Conservation (phyloP, 768 basidiomycete genomes). For the Auricularia heimuer region DNA sequence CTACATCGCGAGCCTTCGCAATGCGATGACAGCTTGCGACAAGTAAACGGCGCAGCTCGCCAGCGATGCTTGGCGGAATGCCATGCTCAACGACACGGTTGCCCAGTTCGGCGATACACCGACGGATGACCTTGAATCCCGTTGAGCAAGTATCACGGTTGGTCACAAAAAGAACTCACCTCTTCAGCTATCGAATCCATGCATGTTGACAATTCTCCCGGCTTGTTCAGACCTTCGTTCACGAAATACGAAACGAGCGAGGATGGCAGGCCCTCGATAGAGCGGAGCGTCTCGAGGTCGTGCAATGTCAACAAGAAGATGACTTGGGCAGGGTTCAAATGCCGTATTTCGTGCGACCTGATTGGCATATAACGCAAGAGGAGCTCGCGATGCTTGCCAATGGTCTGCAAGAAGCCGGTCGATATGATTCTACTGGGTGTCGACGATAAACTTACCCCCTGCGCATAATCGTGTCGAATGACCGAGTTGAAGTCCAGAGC, state of each 20-base stretch:
- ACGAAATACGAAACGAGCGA: constrained; percentile 80
- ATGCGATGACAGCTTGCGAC: constrained; percentile 75
- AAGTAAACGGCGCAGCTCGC: constrained; percentile 68
- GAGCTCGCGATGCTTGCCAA: constrained; percentile 52
- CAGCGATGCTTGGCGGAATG: constrained; percentile 54
- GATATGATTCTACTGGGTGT: neutral
- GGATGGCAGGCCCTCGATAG: constrained; percentile 67
- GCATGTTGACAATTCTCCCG: constrained; percentile 53
- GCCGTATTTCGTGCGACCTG: constrained; percentile 58
- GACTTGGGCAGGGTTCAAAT: constrained; percentile 70
- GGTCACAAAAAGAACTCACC: constrained; percentile 28
- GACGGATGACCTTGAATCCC: constrained; percentile 57
- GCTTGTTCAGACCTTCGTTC: constrained; percentile 74
- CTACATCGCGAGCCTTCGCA: constrained; percentile 69
- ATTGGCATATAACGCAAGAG: constrained; percentile 59
- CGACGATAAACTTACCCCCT: constrained; percentile 43
- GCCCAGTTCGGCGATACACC: constrained; percentile 63
- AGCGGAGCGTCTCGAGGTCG: constrained; percentile 81
- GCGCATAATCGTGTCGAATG: constrained; percentile 74
- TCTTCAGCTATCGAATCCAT: constrained; percentile 86
- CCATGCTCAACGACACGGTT: constrained; percentile 70
- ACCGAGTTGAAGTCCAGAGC: constrained; percentile 91
- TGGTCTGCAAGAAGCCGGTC: constrained; percentile 39
- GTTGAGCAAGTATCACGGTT: neutral
- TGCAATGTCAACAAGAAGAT: constrained; percentile 80